Conservation (phyloP, 2,329 filamentous ascomycete genomes). For the Orbilia oligospora region DNA sequence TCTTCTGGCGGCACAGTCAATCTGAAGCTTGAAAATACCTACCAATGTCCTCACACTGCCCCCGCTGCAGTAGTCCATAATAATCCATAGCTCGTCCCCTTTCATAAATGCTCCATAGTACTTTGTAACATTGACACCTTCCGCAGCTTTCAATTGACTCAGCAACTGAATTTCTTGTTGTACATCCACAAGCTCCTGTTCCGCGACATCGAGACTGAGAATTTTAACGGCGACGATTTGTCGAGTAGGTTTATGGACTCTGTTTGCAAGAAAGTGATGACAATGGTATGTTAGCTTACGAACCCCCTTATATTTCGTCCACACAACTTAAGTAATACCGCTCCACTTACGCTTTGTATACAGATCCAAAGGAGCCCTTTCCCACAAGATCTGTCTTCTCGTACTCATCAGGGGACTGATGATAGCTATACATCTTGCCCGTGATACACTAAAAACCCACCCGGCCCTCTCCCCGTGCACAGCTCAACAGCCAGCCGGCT, state of each 20-base stretch:
- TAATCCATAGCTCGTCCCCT: conserved; percentile 86
- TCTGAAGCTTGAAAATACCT: conserved; percentile 66
- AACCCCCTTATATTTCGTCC: conserved; percentile 9
- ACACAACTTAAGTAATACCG: conserved; percentile 2
- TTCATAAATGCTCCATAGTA: conserved; percentile 84
- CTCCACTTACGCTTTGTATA: conserved; percentile 64
- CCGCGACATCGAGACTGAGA: conserved; percentile 86
- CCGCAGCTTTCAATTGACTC: conserved; percentile 79
- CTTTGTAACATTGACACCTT: conserved; percentile 83
- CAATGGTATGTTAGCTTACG: conserved; percentile 24
- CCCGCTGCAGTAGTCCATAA: conserved; percentile 87
- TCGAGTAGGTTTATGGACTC: conserved; percentile 64
- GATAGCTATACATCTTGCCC: conserved; percentile 51
- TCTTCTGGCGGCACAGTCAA: conserved; percentile 67
- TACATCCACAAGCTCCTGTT: conserved; percentile 79
- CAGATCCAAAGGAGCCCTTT: conserved; percentile 64
- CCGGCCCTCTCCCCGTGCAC: conserved; percentile 43
- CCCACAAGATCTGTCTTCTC: conserved; percentile 63
- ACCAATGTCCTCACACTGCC: conserved; percentile 81
- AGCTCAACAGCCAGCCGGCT: conserved; percentile 54
- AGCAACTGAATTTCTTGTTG: conserved; percentile 79
- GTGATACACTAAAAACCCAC: conserved; percentile 26
- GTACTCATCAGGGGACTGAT: conserved; percentile 57
- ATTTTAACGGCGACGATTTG: conserved; percentile 82
- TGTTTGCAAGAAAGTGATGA: conserved; percentile 26